Evolutionary conservation across 495 filamentous ascomycete species (phyloP).

Genomic region (Durotheca rogersii): DNA sequence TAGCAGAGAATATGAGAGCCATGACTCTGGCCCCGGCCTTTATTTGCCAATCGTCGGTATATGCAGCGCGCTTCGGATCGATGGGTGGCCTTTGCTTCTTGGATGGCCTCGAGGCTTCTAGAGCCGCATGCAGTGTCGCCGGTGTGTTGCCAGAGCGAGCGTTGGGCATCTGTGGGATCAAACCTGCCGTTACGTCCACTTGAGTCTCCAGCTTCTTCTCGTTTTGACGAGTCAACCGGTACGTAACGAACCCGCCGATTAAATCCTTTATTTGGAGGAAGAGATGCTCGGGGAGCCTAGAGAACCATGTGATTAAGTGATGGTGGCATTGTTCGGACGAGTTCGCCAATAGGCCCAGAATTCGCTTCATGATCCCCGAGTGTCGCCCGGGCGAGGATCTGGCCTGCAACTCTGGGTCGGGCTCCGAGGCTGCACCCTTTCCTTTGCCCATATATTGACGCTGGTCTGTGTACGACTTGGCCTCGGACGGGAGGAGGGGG

Average conservation of each 20-base stretch:
- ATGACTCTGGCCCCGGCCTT: constrained; percentile 79
- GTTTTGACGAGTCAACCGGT: constrained; percentile 73
- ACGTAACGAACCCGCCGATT: constrained; percentile 76
- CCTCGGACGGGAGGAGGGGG: constrained; percentile 62
- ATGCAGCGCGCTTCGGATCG: constrained; percentile 60
- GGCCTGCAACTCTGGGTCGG: constrained; percentile 27
- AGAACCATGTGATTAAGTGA: constrained; percentile 82
- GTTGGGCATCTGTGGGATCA: constrained; percentile 70
- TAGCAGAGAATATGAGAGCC: constrained; percentile 80
- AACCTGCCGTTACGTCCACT: constrained; percentile 58
- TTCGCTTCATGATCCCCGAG: constrained; percentile 83
- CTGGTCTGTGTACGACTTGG: constrained; percentile 39
- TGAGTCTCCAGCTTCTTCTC: constrained; percentile 62
- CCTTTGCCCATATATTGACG: constrained; percentile 25
- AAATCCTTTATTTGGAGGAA: constrained; percentile 76
- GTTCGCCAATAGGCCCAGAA: constrained; percentile 78
- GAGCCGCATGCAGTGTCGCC: constrained; percentile 71
- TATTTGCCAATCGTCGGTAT: constrained; percentile 90
- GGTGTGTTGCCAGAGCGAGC: constrained; percentile 61
- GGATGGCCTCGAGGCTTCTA: constrained; percentile 50
- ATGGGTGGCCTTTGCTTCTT: constrained; percentile 47
- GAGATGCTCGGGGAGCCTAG: constrained; percentile 64
- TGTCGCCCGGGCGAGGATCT: constrained; percentile 47
- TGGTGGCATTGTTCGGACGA: constrained; percentile 74
- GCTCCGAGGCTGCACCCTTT: constrained; percentile 28